Evolutionary conservation across 2,329 filamentous ascomycete genomes (phyloP), one percentile per base, ranked within the genome.

Genomic region (Claviceps africana): DNA sequence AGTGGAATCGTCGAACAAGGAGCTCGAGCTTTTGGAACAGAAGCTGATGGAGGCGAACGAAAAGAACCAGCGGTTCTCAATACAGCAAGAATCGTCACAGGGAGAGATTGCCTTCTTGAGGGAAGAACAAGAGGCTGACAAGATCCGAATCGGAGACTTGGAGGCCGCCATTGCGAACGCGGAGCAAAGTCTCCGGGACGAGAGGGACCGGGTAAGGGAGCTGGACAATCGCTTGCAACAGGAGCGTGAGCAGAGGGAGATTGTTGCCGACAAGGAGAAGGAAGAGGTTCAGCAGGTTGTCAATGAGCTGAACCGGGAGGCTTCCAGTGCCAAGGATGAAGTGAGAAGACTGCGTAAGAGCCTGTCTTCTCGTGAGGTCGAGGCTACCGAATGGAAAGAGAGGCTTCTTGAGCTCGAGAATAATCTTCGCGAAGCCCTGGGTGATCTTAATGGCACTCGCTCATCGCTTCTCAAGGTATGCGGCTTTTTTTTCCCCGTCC

Each of bases 81-180:
- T 98, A 33, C 90, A 97, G 63, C 85, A 91, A 57, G 93, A 98
- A 68, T 95, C 88, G 5, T 85, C 86, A 53, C 91, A 96, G 61
- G 85, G 85, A 54, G 93, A 98, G 67, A 94, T 97, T 67, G 83
- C 87, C 1, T 98, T 98, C 76, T 68, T 98, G 49, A 83, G 93
- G 1, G 93, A 98, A 64, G 93, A 98, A 71, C 93, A 98, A 67
- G 93, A 98, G 68, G 81, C 80, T 19, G 93, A 98, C 72, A 98
- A 98, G 76, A 95, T 98, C 65, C 90, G 89, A 68, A 97, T 98
- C 61, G 88, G 91, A 39, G 89, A 97, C 62, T 75, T 97, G 8
- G 90, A 97, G 63, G 86, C 88, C 9, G 82, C 84, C 15, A 71
- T 96, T 39, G 86, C 87, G 60, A 85, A 81, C 53, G 78, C 82